Evolutionary conservation across 164 flowering plant genomes (phyloP).

Genomic region (Nelumbo lutea): DNA sequence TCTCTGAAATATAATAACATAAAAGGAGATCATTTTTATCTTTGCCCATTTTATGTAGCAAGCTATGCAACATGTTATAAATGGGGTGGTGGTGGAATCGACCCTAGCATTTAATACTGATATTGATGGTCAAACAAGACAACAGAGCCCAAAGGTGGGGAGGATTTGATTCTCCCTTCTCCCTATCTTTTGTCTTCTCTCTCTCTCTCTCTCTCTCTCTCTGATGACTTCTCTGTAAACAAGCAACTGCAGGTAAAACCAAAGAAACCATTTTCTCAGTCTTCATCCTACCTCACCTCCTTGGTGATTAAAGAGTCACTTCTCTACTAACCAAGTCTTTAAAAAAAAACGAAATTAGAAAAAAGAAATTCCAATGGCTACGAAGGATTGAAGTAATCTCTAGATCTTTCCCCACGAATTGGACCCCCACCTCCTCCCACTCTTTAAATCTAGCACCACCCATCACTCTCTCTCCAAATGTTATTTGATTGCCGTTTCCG

Average conservation of each 20-base stretch:
- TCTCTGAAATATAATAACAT: background rate
- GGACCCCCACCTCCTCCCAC: constrained; percentile 11
- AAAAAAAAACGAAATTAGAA: background rate
- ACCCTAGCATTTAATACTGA: constrained; percentile 13
- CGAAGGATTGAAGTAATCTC: background rate
- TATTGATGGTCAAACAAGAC: constrained; percentile 21
- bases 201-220: constrained; percentile 4
- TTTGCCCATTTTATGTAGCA: background rate
- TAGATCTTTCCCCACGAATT: constrained; percentile 18
- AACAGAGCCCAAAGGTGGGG: constrained; percentile 6
- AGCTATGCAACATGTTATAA: constrained; percentile 14
- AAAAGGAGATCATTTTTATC: background rate
- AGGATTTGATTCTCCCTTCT: constrained; percentile 22
- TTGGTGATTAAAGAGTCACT: too few species aligned
- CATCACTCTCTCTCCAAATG: constrained; percentile 14
- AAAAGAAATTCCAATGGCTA: background rate
- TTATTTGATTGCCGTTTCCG: constrained; percentile 18
- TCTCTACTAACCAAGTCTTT: too few species aligned
- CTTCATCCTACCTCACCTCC: too few species aligned
- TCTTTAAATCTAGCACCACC: constrained; percentile 30
- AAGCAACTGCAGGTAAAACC: too few species aligned
- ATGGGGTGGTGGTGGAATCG: constrained; percentile 15
- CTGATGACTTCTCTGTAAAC: background rate
- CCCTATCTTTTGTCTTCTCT: constrained; percentile 7
- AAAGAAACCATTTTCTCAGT: too few species aligned